Conservation (phyloP, 2,329 filamentous ascomycete species). For the Didymella pomorum region DNA sequence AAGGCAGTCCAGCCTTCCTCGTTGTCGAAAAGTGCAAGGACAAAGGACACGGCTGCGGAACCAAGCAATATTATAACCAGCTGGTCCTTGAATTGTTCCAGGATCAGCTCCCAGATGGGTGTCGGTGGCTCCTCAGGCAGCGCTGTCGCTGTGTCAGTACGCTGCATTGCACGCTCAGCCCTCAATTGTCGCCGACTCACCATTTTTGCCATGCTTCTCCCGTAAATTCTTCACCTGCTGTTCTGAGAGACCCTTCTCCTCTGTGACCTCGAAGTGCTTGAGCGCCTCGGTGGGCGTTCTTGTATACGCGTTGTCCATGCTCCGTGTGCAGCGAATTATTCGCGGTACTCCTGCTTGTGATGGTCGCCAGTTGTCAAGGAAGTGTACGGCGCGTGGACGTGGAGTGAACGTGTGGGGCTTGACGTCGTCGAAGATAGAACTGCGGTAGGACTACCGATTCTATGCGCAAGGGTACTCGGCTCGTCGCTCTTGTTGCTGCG, state of each 20-base stretch:
- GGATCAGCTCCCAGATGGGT: conserved; percentile 92
- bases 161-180: neutral
- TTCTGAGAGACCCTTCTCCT: conserved; percentile 60
- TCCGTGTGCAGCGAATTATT: conserved; percentile 6
- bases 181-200: conserved; percentile 45
- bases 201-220: conserved; percentile 63
- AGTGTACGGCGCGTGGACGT: conserved; percentile 7
- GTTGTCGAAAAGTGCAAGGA: conserved; percentile 90
- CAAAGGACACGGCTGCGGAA: conserved; percentile 92
- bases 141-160: conserved; percentile 55
- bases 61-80: conserved; percentile 93
- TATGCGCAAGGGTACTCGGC: conserved; percentile 17
- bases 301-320: conserved; percentile 64
- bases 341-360: neutral
- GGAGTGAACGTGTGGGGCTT: conserved; percentile 18
- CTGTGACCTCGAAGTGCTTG: conserved; percentile 60
- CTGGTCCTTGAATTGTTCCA: conserved; percentile 99
- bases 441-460: conserved; percentile 8
- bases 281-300: conserved; percentile 60
- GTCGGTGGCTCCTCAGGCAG: conserved; percentile 92
- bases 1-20: conserved; percentile 96
- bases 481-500: conserved; percentile 9
- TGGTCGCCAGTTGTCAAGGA: neutral
- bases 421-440: conserved; percentile 15
- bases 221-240: conserved; percentile 57